Evolutionary conservation across 1,139 yeast genomes (phyloP), one percentile per base, ranked within the genome.

Genomic region (Sugiyamaella pinicola): DNA sequence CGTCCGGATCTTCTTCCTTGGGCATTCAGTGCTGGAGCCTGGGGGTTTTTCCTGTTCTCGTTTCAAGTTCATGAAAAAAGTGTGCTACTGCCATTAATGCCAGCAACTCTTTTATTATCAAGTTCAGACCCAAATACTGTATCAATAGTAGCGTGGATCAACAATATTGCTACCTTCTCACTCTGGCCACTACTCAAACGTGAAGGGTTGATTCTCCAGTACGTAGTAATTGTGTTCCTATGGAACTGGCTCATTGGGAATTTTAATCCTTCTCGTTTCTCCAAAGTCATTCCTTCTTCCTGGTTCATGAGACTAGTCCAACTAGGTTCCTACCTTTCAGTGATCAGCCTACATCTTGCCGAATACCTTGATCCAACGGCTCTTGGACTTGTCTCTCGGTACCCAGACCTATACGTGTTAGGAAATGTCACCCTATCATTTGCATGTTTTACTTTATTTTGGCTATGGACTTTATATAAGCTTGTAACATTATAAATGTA

Each of bases 21-120:
- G 80, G 91, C 95, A 1, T 79, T 93, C 54, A 82, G 91, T 0
- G 84, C 90, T 0, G 83, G 93, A 55, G 83, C 99, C 0, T 80
- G 95, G 83, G 85, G 95, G 0, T 95, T 93, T 67, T 95, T 78
- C 67, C 74, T 95, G 47, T 93, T 93, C 66, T 86, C 96, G 22
- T 95, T 89, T 74, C 98, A 93, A 68, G 99, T 93, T 3, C 99
- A 95, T 68, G 99, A 93, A 68, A 88, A 93, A 72, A 83, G 90
- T 0, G 91, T 95, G 4, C 73, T 95, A 55, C 78, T 95, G 2
- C 98, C 99, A 0, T 75, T 95, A 57, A 69, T 93, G 62, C 99
- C 99, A 3, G 81, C 89, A 3, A 82, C 95, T 0, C 73, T 93
- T 51, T 69, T 89, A 17, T 77, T 82, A 55, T 78, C 87, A 19